Conservation (phyloP, 2,329 filamentous ascomycete species). For the Diaporthe citrichinensis region DNA sequence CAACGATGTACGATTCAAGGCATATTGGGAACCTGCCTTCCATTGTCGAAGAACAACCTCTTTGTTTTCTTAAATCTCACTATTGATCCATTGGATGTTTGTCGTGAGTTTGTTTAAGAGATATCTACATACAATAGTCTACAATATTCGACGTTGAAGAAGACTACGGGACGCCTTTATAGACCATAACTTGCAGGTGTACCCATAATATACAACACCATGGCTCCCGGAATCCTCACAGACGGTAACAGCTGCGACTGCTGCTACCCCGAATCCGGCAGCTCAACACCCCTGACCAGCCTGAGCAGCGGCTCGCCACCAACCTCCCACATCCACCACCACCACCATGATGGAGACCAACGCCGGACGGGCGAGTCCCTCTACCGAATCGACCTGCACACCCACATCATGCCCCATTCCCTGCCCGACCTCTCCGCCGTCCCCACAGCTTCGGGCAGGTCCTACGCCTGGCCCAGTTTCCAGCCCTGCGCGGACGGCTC, state of each 20-base stretch:
- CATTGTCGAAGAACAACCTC: not conserved
- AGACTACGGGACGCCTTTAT: not conserved
- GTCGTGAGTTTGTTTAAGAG: not conserved
- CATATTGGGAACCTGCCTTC: not conserved
- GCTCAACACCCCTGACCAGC: conserved; percentile 40
- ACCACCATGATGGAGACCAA: conserved; percentile 1
- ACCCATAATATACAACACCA: not conserved
- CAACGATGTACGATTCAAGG: conserved; percentile 14
- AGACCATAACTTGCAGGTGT: not conserved
- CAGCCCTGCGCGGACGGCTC: conserved; percentile 44
- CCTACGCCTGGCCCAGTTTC: conserved; percentile 53
- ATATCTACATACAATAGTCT: not conserved
- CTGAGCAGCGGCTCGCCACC: conserved; percentile 39
- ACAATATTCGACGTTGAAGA: not conserved
- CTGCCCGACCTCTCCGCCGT: conserved; percentile 59
- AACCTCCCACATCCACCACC: conserved; percentile 32
- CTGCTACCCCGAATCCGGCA: conserved; percentile 36
- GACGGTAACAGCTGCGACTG: conserved; percentile 35
- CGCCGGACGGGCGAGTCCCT: conserved; percentile 44
- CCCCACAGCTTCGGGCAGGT: conserved; percentile 57
- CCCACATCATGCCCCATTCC: conserved; percentile 54
- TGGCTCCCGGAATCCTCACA: conserved; percentile 36
- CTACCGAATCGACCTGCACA: conserved; percentile 55
- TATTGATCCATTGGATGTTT: not conserved
- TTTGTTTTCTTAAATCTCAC: not conserved